Evolutionary conservation across 108 stramenopile genomes (phyloP).

Genomic region (Cylindrotheca closterium): DNA sequence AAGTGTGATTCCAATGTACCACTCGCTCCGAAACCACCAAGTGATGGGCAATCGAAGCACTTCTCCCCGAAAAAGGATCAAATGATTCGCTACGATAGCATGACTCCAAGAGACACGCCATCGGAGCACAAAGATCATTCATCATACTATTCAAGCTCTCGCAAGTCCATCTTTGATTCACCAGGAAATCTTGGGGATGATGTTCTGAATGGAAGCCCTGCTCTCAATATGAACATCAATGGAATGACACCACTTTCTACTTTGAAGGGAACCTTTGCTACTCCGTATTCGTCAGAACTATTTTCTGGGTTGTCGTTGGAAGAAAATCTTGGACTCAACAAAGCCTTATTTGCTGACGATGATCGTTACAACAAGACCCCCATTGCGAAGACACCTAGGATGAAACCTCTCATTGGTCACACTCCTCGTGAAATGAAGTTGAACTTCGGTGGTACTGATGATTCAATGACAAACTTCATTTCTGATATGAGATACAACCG

Average conservation of each 20-base stretch:
- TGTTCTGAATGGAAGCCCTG: constrained; percentile 24
- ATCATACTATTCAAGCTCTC: constrained; percentile 11
- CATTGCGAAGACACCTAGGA: background rate
- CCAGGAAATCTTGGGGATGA: constrained; percentile 15
- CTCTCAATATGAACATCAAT: constrained; percentile 25
- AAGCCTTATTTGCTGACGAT: constrained; percentile 45
- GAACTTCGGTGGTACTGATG: constrained; percentile 9
- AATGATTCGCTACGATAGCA: constrained; percentile 1
- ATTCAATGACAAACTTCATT: constrained; percentile 20
- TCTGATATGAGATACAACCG: constrained; percentile 25
- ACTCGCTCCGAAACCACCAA: constrained; percentile 25
- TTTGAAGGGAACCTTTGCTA: constrained; percentile 37
- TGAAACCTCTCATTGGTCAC: background rate
- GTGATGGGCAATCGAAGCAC: background rate
- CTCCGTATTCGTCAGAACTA: constrained; percentile 23
- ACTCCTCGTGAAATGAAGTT: constrained; percentile 10
- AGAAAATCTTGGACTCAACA: constrained; percentile 39
- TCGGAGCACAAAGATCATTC: background rate
- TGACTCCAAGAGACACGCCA: constrained; percentile 9
- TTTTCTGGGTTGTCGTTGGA: constrained; percentile 34
- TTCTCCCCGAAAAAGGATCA: constrained; percentile 8
- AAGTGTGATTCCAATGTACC: constrained; percentile 12
- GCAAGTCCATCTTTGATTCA: constrained; percentile 40
- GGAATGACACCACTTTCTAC: constrained; percentile 50
- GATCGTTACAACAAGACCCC: constrained; percentile 36